Base-by-base conservation (phyloP, 2,329 filamentous ascomycete species). In the Fulvia fulva region DNA sequence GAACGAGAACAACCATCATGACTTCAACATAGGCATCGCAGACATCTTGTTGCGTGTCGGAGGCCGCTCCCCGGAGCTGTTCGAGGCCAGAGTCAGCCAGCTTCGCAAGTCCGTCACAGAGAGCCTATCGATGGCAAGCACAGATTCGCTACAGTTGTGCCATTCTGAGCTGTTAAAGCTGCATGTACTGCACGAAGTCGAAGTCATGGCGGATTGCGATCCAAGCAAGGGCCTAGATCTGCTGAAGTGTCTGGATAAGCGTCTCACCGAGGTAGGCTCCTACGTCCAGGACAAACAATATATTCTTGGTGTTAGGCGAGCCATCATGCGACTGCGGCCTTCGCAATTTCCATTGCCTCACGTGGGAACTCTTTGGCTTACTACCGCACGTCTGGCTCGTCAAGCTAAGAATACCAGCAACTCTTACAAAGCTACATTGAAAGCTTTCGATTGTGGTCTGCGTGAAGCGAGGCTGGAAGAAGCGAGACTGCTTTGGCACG, bases 271-370 rank as follows among this genome's bases (percentile, higher is more conserved):
- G 1, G 79, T 99, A 2, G 94, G 95, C 0, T 90, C 91, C 1
- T 96, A 94, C 68, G 87, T 92, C 37, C 85, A 87, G 53, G 92
- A 99, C 71, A 99, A 99, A 72, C 93, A 97, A 71, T 97, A 96
- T 70, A 76, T 99, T 9, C 80, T 99, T 26, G 89, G 91, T 1
- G 81, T 97, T 43, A 85, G 92, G 57, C 83, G 94, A 65, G 93
- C 94, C 23, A 85, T 88, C 0, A 96, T 99, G 90, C 51, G 51
- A 23, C 23, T 63, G 28, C 54, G 43, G 34, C 7, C 44, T 3
- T 53, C 56, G 9, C 23, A 59, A 11, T 94, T 90, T 66, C 82
- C 80, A 2, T 82, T 89, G 62, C 77, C 84, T 1, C 89, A 96
- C 63, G 86, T 95, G 63, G 93, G 92, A 2, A 84, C 87, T 0